These are phyloP conservation scores for Graphilbum ipis-grandicollis DNA, from an alignment of 2,329 filamentous ascomycete genomes.

Conservation along the genomic window DNA sequence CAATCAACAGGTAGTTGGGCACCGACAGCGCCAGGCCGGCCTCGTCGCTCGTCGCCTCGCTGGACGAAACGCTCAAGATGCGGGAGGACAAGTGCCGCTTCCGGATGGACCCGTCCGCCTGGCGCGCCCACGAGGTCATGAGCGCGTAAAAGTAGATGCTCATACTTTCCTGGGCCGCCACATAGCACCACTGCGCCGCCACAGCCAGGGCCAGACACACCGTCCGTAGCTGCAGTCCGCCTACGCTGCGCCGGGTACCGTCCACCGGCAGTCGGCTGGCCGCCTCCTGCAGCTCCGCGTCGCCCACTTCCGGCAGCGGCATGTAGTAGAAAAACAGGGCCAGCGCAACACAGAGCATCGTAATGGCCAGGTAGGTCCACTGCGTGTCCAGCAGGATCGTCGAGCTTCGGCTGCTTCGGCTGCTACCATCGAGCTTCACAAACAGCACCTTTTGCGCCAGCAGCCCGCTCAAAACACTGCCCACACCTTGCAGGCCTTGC, in stretches of 20 bases:
- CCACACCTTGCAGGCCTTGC: slow-evolving; percentile 61
- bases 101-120: not conserved
- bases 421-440: slow-evolving; percentile 26
- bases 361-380: slow-evolving; percentile 74
- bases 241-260: slow-evolving; percentile 26
- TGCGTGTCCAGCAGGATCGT: slow-evolving; percentile 55
- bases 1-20: slow-evolving; percentile 53
- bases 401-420: slow-evolving; percentile 11
- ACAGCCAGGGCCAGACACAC: slow-evolving; percentile 51
- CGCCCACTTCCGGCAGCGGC: slow-evolving; percentile 43
- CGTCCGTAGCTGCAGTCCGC: slow-evolving; percentile 32
- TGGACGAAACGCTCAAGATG: too few species aligned
- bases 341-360: slow-evolving; percentile 53
- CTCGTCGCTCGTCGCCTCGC: too few species aligned
- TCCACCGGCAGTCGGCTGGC: slow-evolving; percentile 31
- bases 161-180: slow-evolving; percentile 53
- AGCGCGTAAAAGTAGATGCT: slow-evolving; percentile 42
- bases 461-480: slow-evolving; percentile 53
- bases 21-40: slow-evolving; percentile 32
- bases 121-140: slow-evolving; percentile 21
- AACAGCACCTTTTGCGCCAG: slow-evolving; percentile 64
- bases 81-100: too few species aligned
- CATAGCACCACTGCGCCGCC: slow-evolving; percentile 62
- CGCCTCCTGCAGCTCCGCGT: slow-evolving; percentile 33
- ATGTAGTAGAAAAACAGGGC: slow-evolving; percentile 54